Evolutionary conservation across 2,329 filamentous ascomycete species (phyloP), one percentile per base, ranked within the genome.

Genomic region (Nothomitra cinnamomea): DNA sequence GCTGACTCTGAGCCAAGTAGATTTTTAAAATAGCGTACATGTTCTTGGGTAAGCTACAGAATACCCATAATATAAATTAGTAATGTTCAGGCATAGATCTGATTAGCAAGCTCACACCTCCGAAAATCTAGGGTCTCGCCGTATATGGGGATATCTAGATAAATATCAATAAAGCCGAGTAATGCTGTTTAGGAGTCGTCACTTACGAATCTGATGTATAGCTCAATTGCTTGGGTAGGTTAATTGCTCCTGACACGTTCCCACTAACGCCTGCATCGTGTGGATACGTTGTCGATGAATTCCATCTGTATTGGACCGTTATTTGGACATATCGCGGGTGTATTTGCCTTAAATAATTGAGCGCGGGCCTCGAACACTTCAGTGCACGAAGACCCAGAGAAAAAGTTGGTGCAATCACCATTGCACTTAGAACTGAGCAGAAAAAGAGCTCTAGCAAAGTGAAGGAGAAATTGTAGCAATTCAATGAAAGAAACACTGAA

Each of bases 21-120:
- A 19, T 79, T 72, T 65, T 83, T 81, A 75, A 98, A 95, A 69
- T 79, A 82, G 50, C 79, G 73, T 53, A 96, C 85, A 73, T 98
- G 85, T 40, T 90, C 83, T 45, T 73, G 67, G 2, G 81, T 87
- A 60, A 98, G 70, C 64, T 73, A 62, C 51, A 12, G 17, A 25
- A 19, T 4, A 22, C 50, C 35, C 50, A 52, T 41, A 15, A 41
- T 12, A 19, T 19, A 17, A 22, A 22, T 52, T 52, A 52, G 38
- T 48, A 45, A 8, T 21, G n/a, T 32, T n/a, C 19, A 53, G 10
- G 47, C 13, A 19, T 24, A 17, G 1, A 55, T 25, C 13, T 38
- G 28, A 15, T 43, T 22, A 22, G 24, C 10, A n/a, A 22, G 32
- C 15, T 3, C 52, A 51, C 50, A 43, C 60, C 61, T 60, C 80